phyloP scores from a whole-genome alignment of 148 eudicot species.

The Silene latifolia region DNA sequence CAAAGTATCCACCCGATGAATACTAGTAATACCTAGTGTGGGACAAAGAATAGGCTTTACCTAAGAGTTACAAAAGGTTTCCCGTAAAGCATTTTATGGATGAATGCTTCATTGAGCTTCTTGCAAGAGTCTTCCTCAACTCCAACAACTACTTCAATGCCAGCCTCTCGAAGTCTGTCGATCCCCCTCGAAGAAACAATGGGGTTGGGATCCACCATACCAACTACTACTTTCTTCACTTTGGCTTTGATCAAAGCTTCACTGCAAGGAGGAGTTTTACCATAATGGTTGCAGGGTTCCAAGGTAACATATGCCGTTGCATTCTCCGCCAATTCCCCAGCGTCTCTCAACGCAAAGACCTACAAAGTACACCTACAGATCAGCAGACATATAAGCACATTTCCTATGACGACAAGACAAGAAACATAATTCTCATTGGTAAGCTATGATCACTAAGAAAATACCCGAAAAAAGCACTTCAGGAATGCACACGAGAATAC shows the following conservation, averaged over 20 bases:
- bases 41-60: slow-evolving; percentile 29
- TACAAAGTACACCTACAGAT: slow-evolving; percentile 30
- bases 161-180: slow-evolving; percentile 61
- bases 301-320: slow-evolving; percentile 93
- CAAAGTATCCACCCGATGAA: neutral
- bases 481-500: neutral
- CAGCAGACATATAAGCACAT: slow-evolving; percentile 13
- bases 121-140: slow-evolving; percentile 90
- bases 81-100: slow-evolving; percentile 71
- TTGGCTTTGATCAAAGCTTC: slow-evolving; percentile 87
- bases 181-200: slow-evolving; percentile 81
- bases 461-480: neutral
- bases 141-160: slow-evolving; percentile 72
- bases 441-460: slow-evolving; percentile 1
- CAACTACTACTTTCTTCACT: slow-evolving; percentile 83
- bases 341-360: slow-evolving; percentile 94
- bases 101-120: slow-evolving; percentile 71
- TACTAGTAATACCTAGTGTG: neutral
- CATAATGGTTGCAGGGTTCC: slow-evolving; percentile 96
- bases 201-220: slow-evolving; percentile 97
- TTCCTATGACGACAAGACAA: neutral
- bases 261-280: slow-evolving; percentile 91
- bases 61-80: slow-evolving; percentile 77
- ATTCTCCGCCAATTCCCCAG: slow-evolving; percentile 86
- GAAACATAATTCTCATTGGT: neutral